These are phyloP conservation scores for Pseudocercospora cruenta DNA, from an alignment of 2,329 filamentous ascomycete genomes.

Conservation along the genomic window DNA sequence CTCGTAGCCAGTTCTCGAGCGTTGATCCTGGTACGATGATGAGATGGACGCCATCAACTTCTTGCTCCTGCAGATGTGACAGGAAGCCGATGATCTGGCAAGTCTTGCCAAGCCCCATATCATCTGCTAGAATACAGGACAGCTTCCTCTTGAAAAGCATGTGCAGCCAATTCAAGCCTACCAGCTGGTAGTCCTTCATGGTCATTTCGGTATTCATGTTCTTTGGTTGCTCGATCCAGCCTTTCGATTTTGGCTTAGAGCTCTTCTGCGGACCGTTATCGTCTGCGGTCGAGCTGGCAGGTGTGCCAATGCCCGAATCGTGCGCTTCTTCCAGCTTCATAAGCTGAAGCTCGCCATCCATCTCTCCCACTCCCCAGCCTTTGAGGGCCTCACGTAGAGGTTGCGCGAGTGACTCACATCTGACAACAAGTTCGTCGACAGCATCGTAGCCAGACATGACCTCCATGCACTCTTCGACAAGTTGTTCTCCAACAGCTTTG, in stretches of 20 bases:
- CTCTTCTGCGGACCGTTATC: conserved; percentile 33
- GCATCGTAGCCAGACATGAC: conserved; percentile 81
- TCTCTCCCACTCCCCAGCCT: conserved; percentile 67
- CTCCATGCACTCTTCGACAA: conserved; percentile 68
- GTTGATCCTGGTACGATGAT: conserved; percentile 92
- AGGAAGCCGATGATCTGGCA: conserved; percentile 94
- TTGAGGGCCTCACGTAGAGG: conserved; percentile 67
- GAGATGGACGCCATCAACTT: conserved; percentile 71
- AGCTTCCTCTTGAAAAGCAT: conserved; percentile 78
- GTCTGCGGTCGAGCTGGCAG: conserved; percentile 43
- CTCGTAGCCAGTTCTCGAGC: conserved; percentile 91
- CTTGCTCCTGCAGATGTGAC: conserved; percentile 75
- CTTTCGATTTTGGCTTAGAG: conserved; percentile 50
- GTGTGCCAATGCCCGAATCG: conserved; percentile 71
- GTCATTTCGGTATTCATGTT: conserved; percentile 75
- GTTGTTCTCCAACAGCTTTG: conserved; percentile 63
- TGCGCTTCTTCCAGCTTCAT: conserved; percentile 58
- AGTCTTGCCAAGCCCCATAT: conserved; percentile 95
- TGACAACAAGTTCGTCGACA: conserved; percentile 77
- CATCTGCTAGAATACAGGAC: conserved; percentile 91
- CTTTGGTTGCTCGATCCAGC: conserved; percentile 67
- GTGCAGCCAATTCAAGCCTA: conserved; percentile 92
- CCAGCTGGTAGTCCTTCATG: conserved; percentile 92
- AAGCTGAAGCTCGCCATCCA: conserved; percentile 63
- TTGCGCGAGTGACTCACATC: conserved; percentile 74